Evolutionary conservation across 495 filamentous ascomycete genomes (phyloP), one percentile per base, ranked within the genome.

Genomic region (Penicillium silybi): DNA sequence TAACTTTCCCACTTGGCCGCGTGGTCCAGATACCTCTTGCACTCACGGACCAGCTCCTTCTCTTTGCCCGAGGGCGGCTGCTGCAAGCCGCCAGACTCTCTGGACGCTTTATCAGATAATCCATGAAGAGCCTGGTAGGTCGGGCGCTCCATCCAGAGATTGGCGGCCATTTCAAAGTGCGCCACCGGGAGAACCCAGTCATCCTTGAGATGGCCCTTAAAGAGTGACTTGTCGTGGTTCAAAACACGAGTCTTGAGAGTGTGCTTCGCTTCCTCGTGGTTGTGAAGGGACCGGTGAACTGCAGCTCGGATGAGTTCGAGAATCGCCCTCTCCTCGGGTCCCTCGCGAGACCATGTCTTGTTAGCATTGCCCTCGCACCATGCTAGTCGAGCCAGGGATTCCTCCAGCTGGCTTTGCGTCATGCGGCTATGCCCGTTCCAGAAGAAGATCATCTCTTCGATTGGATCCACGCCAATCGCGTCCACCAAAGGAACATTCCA

Each of bases 401-500:
- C 71, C 41, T 89, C 77, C 15, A 96, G 72, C 52, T 89, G 80
- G 2, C 68, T 66, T 6, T 68, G 53, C 18, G 76, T 73, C 88
- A 96, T 93, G 37, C 90, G 83, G 68, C 88, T 95, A 55, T 77
- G 70, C n/a, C 78, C 78, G 59, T 80, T 90, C 93, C 93, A 98
- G 60, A 97, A 83, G 66, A 92, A 96, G n/a, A 88, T 84, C 90
- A 98, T 96, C 71, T 98, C 93, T 61, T 90, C 84, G 2, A 89
- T 66, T 0, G 93, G 95, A 55, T 85, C 87, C 7, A 92, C 83
- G 18, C 91, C 91, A 23, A 95, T 76, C 2, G 85, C 91, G 57
- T 97, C 92, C 3, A 88, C 79, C 6, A 97, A 72, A 11, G 86
- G 79, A 19, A 92, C 70, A 3, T 78, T 74, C 69, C 83, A 80